Conservation (phyloP, 2,329 filamentous ascomycete species). For the Raffaelea albimanens region DNA sequence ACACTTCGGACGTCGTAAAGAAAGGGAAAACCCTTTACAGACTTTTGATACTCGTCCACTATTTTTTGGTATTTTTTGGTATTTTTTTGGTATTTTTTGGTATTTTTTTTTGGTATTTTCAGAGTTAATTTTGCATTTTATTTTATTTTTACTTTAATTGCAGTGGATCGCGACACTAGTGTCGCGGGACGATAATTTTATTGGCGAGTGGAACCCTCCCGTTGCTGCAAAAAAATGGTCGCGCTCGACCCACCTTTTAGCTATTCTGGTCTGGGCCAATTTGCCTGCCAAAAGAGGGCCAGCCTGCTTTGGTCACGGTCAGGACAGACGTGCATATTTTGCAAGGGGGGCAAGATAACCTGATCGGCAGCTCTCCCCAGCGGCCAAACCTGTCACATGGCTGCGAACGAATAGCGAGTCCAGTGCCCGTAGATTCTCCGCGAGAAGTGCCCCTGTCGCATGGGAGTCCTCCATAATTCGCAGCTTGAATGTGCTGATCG, state of each 20-base stretch:
- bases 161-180: constrained; percentile 14
- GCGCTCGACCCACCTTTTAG: too few relatives aligned
- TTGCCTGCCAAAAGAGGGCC: too few relatives aligned
- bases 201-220: constrained; percentile 8
- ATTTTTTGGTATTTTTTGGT: too few relatives aligned
- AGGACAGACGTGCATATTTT: background rate
- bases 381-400: background rate
- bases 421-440: too few relatives aligned
- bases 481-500: too few relatives aligned
- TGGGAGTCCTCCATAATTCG: too few relatives aligned
- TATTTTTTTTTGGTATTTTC: background rate
- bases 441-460: too few relatives aligned
- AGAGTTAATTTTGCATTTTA: background rate
- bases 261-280: too few relatives aligned
- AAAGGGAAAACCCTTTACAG: too few relatives aligned
- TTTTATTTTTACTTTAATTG: constrained; percentile 12
- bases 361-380: background rate
- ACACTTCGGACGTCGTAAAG: too few relatives aligned
- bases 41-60: too few relatives aligned
- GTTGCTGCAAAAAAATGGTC: constrained; percentile 2
- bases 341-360: background rate
- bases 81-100: background rate
- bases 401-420: too few relatives aligned
- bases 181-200: constrained; percentile 14
- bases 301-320: background rate